Evolutionary conservation across 371 early-diverging fungal species (phyloP), one percentile per base, ranked within the genome.

Genomic region (Mortierella sp.): DNA sequence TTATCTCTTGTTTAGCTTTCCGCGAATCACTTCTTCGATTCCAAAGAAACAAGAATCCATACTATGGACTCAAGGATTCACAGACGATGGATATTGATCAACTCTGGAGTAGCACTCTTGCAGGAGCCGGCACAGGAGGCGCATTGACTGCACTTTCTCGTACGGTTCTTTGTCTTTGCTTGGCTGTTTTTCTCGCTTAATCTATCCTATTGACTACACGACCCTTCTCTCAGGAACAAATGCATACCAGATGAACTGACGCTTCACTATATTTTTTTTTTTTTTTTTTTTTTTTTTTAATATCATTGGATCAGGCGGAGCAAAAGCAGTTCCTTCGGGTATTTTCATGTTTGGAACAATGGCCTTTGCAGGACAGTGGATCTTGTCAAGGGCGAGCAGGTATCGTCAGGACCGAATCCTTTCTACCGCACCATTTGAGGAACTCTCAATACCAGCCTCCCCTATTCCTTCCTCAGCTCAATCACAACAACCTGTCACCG

Each of bases 121-220:
- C 89, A 46, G 89, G 89, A 55, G 83, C 82, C 7, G 85, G 82
- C 11, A 87, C 87, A 26, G 89, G 89, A 62, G 88, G 89, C 29
- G 65, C 88, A 14, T 67, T 89, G 16, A 74, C 86, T 6, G 86
- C 87, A 15, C 67, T 83, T 21, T 82, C 80, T 51, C 85, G 86
- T 88, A 84, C 70, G 82, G 44, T 26, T 16, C 51, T 19, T 21
- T 19, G 7, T 55, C 52, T 63, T 23, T 18, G 29, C 6, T 47
- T 16, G n/a, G n/a, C 18, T 21, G 25, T 50, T 19, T 51, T 58
- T 16, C 58, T 48, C 7, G 18, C 9, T 15, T 37, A 19, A 7
- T 21, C 23, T 11, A 25, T 43, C 37, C 30, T n/a, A n/a, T n/a
- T n/a, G n/a, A n/a, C n/a, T n/a, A n/a, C n/a, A n/a, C n/a, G n/a